Evolutionary conservation across 108 stramenopile genomes (phyloP).

Genomic region (Fragilaria radians): DNA sequence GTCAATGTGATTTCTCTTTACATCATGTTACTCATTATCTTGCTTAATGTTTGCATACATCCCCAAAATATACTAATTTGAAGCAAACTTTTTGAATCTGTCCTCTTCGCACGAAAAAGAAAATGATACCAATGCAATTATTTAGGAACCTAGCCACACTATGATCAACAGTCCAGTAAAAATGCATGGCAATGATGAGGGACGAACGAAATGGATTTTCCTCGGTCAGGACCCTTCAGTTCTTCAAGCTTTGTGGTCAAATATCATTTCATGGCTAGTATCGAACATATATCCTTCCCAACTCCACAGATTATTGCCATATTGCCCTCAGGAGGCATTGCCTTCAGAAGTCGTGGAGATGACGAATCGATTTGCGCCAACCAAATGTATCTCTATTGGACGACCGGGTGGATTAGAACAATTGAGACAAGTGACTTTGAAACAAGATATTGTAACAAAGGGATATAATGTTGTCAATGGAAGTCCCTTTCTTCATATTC

Average conservation of each 20-base stretch:
- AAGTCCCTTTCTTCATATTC: conserved; percentile 7
- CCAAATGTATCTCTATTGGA: conserved; percentile 71
- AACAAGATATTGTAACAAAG: conserved; percentile 49
- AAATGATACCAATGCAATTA: too few species aligned
- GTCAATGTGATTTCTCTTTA: too few species aligned
- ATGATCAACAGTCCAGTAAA: too few species aligned
- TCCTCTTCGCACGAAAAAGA: too few species aligned
- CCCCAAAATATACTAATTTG: too few species aligned
- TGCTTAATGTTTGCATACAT: too few species aligned
- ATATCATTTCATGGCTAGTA: conserved; percentile 69
- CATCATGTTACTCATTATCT: too few species aligned
- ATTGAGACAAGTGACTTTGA: conserved; percentile 52
- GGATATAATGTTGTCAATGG: conserved; percentile 70
- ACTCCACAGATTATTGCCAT: conserved; percentile 45
- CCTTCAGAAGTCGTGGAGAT: conserved; percentile 3
- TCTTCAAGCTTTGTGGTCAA: conserved; percentile 52
- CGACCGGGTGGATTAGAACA: conserved; percentile 80
- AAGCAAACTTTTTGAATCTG: too few species aligned
- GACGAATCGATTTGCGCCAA: conserved; percentile 10
- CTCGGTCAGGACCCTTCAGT: conserved; percentile 52
- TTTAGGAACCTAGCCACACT: too few species aligned
- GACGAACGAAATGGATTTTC: conserved; percentile 24
- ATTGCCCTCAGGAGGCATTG: conserved; percentile 32
- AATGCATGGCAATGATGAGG: too few species aligned
- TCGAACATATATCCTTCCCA: conserved; percentile 42